Conservation (phyloP, 257 asterid genomes). For the Verbena officinalis region DNA sequence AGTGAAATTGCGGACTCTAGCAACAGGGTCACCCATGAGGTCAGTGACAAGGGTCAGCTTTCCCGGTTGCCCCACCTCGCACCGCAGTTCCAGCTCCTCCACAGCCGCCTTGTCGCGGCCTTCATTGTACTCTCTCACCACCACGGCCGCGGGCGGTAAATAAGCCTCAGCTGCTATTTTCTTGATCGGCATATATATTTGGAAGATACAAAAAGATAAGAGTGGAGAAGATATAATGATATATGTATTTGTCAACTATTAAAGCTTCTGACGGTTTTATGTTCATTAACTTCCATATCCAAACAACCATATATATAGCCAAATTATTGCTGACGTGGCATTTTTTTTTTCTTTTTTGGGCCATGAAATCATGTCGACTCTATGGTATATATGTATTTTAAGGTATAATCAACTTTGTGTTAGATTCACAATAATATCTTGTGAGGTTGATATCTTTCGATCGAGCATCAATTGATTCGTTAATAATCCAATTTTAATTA, state of each 20-base stretch:
- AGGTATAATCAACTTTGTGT: neutral
- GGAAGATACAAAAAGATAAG: neutral
- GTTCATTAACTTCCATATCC: neutral
- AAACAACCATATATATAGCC: neutral
- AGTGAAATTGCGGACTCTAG: neutral
- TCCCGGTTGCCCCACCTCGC: conserved; percentile 6
- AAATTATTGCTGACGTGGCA: neutral
- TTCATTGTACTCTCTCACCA: neutral
- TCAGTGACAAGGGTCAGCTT: neutral
- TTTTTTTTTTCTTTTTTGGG: neutral
- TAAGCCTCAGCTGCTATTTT: neutral
- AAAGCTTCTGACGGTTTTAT: neutral
- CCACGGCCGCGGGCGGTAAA: neutral
- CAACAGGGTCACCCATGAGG: conserved; percentile 1
- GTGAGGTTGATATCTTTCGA: neutral
- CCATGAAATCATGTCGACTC: too few relatives aligned
- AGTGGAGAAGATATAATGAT: too few relatives aligned
- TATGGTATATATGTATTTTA: neutral
- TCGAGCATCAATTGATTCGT: neutral
- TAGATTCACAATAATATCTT: neutral
- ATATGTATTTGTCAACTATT: neutral
- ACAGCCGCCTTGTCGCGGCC: neutral
- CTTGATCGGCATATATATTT: neutral
- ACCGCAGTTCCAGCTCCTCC: conserved; percentile 1
- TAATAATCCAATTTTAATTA: too few relatives aligned